Conservation (phyloP, 1,139 yeast genomes). For the Meyerozyma guilliermondii region DNA sequence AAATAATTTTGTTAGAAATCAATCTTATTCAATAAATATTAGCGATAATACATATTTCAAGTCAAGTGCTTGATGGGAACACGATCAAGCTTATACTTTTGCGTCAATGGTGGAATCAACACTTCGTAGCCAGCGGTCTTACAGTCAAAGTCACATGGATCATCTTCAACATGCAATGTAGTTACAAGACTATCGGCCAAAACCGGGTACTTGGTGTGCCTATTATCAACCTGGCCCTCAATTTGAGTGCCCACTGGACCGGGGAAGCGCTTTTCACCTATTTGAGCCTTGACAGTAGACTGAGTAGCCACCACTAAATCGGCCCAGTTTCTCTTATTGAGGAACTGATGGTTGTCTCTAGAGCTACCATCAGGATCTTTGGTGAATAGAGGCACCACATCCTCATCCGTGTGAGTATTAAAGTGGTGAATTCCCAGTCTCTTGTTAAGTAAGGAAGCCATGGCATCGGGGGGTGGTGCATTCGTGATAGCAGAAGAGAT, state of each 20-base stretch:
- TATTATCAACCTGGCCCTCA: constrained; percentile 10
- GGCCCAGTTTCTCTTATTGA: constrained; percentile 79
- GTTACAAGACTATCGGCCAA: constrained; percentile 58
- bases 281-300: constrained; percentile 12
- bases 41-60: neutral
- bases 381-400: constrained; percentile 66
- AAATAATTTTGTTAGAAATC: too few species aligned
- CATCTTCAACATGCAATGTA: constrained; percentile 68
- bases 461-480: constrained; percentile 86
- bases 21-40: neutral
- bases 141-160: constrained; percentile 46
- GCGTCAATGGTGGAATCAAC: constrained; percentile 57
- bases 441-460: constrained; percentile 65
- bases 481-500: constrained; percentile 87
- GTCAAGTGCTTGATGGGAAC: constrained; percentile 32
- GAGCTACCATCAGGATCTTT: constrained; percentile 54
- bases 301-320: constrained; percentile 39
- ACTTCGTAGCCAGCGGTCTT: constrained; percentile 63
- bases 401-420: constrained; percentile 65
- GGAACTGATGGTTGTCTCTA: constrained; percentile 54
- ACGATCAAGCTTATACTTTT: constrained; percentile 26
- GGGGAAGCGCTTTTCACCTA: constrained; percentile 23
- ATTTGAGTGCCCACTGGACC: constrained; percentile 18
- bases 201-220: constrained; percentile 45
- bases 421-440: constrained; percentile 68